Conservation (phyloP, 2,329 filamentous ascomycete species). For the Tolypocladium sp. region DNA sequence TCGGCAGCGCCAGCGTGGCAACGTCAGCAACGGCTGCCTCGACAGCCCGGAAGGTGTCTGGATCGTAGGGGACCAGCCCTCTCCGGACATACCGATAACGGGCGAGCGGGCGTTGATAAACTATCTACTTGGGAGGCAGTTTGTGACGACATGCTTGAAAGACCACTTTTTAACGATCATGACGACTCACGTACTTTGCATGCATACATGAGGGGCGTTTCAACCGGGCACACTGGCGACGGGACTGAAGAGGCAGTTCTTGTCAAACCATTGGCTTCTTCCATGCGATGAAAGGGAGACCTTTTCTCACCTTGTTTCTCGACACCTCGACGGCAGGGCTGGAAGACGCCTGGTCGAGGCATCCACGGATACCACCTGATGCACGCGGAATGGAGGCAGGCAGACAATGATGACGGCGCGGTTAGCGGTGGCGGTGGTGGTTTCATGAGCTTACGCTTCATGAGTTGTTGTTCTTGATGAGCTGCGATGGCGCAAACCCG, state of each 20-base stretch:
- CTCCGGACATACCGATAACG: conserved; percentile 9
- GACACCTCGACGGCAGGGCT: not conserved
- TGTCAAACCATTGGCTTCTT: not conserved
- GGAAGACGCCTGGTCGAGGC: not conserved
- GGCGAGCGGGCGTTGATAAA: not conserved
- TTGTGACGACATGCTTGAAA: not conserved
- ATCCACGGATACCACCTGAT: not conserved
- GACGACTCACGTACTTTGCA: conserved; percentile 2
- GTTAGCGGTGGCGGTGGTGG: not conserved
- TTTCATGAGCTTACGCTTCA: not conserved
- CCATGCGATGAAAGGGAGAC: not conserved
- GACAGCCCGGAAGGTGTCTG: conserved; percentile 46
- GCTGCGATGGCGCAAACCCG: conserved; percentile 1
- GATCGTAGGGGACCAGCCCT: conserved; percentile 19
- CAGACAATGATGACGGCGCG: not conserved
- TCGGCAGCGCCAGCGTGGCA: conserved; percentile 46
- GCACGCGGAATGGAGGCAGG: not conserved
- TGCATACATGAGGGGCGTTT: not conserved
- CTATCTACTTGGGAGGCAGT: not conserved
- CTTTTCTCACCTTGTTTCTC: not conserved
- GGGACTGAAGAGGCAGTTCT: not conserved
- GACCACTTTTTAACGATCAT: not conserved
- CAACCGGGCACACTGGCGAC: not conserved
- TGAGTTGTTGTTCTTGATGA: not conserved
- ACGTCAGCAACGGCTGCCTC: conserved; percentile 32